Evolutionary conservation across 2,329 filamentous ascomycete genomes (phyloP), one percentile per base, ranked within the genome.

Genomic region (Thielaviopsis populi): DNA sequence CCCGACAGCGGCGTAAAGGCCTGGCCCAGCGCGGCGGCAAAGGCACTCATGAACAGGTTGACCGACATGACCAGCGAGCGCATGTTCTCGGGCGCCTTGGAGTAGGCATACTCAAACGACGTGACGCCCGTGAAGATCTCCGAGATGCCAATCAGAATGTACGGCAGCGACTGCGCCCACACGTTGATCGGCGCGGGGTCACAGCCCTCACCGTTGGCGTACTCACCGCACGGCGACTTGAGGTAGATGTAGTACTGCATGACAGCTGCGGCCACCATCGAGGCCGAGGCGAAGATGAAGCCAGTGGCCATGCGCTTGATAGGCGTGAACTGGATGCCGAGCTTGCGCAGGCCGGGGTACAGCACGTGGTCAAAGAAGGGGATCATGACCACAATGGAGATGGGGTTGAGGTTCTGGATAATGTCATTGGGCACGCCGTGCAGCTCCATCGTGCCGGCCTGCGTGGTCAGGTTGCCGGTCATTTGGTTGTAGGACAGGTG

Each of bases 71-170:
- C 86, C n/a, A 91, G 78, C 1, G 84, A 87, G 68, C 86, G 85
- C 88, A 91, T 91, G 76, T 89, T 90, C 70, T 81, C 83, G 30
- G 88, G 88, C 0, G 87, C 86, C 74, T 89, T 89, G 72, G 84
- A 85, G 76, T 84, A 91, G 41, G 88, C 88, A 68, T 89, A 89
- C 71, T 90, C 87, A 68, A 87, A 82, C 1, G 83, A 84, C 17
- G 79, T 80, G 65, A 81, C 78, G 69, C 80, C 80, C 67, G 79
- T 76, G 68, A 81, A 77, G 63, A 81, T 79, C 72, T 82, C 79
- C 8, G 79, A 76, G 3, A 80, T 70, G 66, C 78, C 79, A 30
- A 79, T 77, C 30, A 82, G 69, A 67, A 80, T 74, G 70, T 80
- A 79, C 22, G 79, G 77, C 11, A 81, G 72, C 24, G 73, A 77